Base-by-base conservation (phyloP, 208 protist genomes). In the Leishmania martiniquensis region DNA sequence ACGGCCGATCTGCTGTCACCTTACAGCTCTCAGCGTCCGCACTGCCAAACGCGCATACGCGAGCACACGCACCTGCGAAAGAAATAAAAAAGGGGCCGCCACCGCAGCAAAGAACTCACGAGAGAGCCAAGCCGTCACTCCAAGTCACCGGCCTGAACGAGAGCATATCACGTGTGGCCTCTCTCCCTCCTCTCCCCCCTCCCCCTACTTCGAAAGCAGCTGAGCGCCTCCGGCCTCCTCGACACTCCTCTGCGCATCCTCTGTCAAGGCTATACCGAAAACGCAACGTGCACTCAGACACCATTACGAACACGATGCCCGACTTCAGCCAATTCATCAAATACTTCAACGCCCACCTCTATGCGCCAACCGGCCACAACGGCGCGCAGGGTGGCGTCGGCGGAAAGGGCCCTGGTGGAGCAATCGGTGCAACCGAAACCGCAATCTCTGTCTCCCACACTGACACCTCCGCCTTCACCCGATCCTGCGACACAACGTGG, bases 271-370 rank as follows among this genome's bases (percentile, higher is more conserved):
- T 47, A 51, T 25, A 51, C 65, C 3, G 65, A 13, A 49, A 20
- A 34, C 25, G 17, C 20, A 17, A 42, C n/a, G 15, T 2, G 22
- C 47, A 10, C 44, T 57, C 47, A 37, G 29, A 12, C 47, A 39
- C 12, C 17, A n/a, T 15, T 47, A 44, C 68, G 57, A 4, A 65
- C 39, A 20, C 52, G 2, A 95, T 95, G 91, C 88, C 88, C 4
- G 91, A 97, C 76, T 97, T 87, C 63, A 88, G 78, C 39, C 83
- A 91, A 63, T 94, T 97, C 34, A 86, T 95, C 42, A 96, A 96
- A 80, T 91, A 89, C 77, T 89, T 95, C 74, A 97, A 94, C 79
- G 81, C 85, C 29, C 86, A 84, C 66, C 80, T 93, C 32, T 80
- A 89, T 59, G 74, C 88, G 68, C 81, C 89, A 59, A 83, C 88